Evolutionary conservation across 495 filamentous ascomycete species (phyloP).

Genomic region (Neurospora cerealis): DNA sequence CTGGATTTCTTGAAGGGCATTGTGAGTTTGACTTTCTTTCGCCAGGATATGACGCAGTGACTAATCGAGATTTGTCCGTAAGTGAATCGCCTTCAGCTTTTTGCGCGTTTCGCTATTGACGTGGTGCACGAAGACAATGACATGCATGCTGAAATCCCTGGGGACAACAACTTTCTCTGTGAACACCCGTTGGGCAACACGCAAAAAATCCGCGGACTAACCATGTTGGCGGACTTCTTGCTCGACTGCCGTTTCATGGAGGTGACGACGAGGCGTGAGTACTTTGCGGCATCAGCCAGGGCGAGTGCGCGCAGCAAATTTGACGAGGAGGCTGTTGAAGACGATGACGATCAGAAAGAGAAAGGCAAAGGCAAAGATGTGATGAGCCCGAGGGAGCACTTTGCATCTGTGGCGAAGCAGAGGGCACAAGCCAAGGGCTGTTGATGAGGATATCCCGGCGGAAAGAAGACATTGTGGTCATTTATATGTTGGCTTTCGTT

Average conservation of each 20-base stretch:
- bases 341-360: background rate
- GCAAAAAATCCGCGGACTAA: background rate
- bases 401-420: background rate
- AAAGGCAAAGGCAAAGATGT: background rate
- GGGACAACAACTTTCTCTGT: background rate
- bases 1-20: background rate
- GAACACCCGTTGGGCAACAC: background rate
- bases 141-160: background rate
- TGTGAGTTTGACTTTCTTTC: background rate
- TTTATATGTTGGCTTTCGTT: background rate
- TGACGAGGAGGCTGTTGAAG: background rate
- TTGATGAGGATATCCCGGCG: background rate
- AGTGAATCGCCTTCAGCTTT: background rate
- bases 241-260: background rate
- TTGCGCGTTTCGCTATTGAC: background rate
- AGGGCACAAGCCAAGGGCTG: background rate
- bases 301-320: background rate
- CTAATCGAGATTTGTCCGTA: background rate
- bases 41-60: background rate
- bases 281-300: background rate
- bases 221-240: background rate
- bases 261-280: background rate
- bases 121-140: background rate
- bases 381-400: background rate
- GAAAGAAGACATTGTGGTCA: background rate